Base-by-base conservation (phyloP, 2,329 filamentous ascomycete species). In the Ciborinia camelliae region DNA sequence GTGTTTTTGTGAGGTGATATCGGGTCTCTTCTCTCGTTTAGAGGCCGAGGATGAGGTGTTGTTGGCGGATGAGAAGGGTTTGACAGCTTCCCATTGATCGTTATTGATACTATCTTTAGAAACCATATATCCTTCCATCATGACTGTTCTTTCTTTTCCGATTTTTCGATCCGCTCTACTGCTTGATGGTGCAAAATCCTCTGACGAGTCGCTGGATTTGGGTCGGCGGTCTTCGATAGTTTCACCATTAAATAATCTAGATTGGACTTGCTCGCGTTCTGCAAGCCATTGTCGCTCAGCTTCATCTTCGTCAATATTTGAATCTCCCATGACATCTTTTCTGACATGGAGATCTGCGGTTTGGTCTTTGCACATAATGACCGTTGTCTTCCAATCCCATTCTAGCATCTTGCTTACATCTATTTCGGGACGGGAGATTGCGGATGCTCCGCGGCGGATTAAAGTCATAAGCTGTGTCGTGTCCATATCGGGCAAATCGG, bases 81-180 rank as follows among this genome's bases (percentile, higher is more conserved):
- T 82, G 1, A 86, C 82, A 4, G 84, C 83, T 70, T 86, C 84
- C 79, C 83, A 84, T 63, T 81, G 77, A 2, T 73, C 78, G 65
- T 82, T 84, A 12, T 75, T 75, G 68, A 86, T 76, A 0, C 80
- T 83, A 37, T 85, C 82, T 68, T 86, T 87, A 63, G 75, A 81
- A 60, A 87, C 80, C 2, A 80, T 80, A 69, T 79, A 86, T 0
- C 84, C 84, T 66, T 82, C 78, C 0, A 86, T 75, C 76, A 83
- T 81, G 45, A 87, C 81, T 0, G 82, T 85, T 0, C 81, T 82
- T 65, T 86, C 82, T 72, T 86, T 87, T 55, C 81, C 82, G 7
- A 79, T 75, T 10, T 84, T 79, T 2, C 84, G 78, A 52, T 84
- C 80, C 12, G 78, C 77, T 23, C 15, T 53, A 39, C 32, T 53